Base-by-base conservation (phyloP, 306 rosid species). In the Pterocarpus macrocarpus region DNA sequence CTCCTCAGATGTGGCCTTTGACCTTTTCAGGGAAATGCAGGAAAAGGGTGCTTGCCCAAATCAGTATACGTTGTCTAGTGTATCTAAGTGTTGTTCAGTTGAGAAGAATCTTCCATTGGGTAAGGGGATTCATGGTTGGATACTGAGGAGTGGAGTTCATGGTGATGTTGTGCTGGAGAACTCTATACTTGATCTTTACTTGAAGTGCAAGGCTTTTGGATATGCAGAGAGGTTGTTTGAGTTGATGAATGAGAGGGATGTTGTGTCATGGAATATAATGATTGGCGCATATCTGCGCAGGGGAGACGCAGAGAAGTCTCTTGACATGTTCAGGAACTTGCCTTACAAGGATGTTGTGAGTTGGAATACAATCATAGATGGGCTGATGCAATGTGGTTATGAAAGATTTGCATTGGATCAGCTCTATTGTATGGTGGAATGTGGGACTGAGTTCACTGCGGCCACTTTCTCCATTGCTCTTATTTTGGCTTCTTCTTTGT, bases 351-450 rank as follows among this genome's bases (percentile, higher is more conserved):
- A 91, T 84, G 88, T 88, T 16, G 94, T 88, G 36, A 95, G 92
- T 85, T 95, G 98, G 98, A 92, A 92, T 80, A 91, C 91, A 33
- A 76, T 95, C 44, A 80, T 95, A 30, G 89, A 89, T 57, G 98
- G 97, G 75, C 80, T 95, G 80, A 84, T 88, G 88, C 91, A 75
- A 75, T 83, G 87, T 73, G 92, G 97, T 76, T 52, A 77, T 67
- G 89, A 82, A 41, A 73, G 71, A 78, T 52, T 22, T 49, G 94
- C 97, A 2, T 35, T 95, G 87, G 89, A 90, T 57, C 89, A 84
- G 33, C 91, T 95, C 43, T 85, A 80, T 59, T 80, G 79, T 85
- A 92, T 94, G 98, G 92, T 86, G 71, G 72, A 64, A 50, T 80
- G 35, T 59, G 88, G 91, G 75, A 64, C 85, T 17, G 73, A 83